phyloP scores from a whole-genome alignment of 2,329 filamentous ascomycete species.

The Verticillium longisporum region DNA sequence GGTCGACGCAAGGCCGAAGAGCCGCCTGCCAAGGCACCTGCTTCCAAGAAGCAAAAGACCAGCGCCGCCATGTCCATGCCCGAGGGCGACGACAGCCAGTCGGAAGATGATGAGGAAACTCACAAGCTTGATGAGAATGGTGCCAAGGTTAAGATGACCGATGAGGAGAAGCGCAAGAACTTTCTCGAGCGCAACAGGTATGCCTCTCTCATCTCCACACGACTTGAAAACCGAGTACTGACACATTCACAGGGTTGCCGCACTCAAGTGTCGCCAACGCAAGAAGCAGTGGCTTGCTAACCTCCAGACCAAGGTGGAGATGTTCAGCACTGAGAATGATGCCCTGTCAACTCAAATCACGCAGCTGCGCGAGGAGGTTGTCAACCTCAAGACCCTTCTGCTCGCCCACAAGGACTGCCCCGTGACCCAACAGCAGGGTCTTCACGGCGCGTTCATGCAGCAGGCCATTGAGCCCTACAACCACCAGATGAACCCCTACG shows the following conservation, averaged over 20 bases:
- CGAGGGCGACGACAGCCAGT: conserved; percentile 16
- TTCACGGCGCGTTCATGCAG: conserved; percentile 52
- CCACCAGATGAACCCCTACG: conserved; percentile 52
- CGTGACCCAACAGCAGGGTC: conserved; percentile 78
- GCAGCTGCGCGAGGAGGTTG: conserved; percentile 82
- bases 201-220: conserved; percentile 16
- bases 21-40: conserved; percentile 52
- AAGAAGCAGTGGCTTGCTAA: conserved; percentile 99
- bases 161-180: conserved; percentile 97
- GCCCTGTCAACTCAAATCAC: conserved; percentile 76
- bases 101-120: conserved; percentile 41
- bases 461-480: conserved; percentile 49
- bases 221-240: conserved; percentile 8
- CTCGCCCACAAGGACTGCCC: conserved; percentile 95
- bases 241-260: conserved; percentile 66
- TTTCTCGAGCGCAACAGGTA: conserved; percentile 96
- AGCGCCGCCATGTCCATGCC: conserved; percentile 27
- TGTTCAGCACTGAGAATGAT: conserved; percentile 90
- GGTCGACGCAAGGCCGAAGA: conserved; percentile 76
- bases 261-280: conserved; percentile 90
- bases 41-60: conserved; percentile 65
- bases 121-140: conserved; percentile 48
- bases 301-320: conserved; percentile 87
- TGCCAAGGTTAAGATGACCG: conserved; percentile 79
- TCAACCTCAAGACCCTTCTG: conserved; percentile 87